Evolutionary conservation across 2,329 filamentous ascomycete genomes (phyloP).

Genomic region (Fusarium sp.): DNA sequence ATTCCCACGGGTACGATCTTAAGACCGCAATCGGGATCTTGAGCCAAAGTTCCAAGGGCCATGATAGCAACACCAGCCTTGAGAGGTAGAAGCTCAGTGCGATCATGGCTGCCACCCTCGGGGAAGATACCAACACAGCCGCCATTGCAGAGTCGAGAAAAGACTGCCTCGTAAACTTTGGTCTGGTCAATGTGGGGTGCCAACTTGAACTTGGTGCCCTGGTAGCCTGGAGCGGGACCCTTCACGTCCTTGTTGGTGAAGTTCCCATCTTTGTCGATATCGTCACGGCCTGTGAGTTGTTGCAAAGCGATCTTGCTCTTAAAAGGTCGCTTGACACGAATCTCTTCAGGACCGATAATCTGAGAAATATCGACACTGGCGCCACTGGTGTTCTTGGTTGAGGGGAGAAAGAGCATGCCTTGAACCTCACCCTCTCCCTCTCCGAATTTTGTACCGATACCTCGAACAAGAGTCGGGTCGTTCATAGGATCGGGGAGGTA

Average conservation of each 20-base stretch:
- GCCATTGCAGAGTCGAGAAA: conserved; percentile 80
- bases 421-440: conserved; percentile 75
- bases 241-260: conserved; percentile 65
- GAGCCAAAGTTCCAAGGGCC: conserved; percentile 89
- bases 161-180: conserved; percentile 92
- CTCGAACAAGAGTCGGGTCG: conserved; percentile 81
- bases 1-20: conserved; percentile 97
- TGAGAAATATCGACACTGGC: conserved; percentile 86
- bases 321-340: conserved; percentile 88
- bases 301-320: conserved; percentile 77
- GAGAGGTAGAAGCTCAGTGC: conserved; percentile 87
- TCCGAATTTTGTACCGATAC: conserved; percentile 85
- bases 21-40: conserved; percentile 85
- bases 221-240: conserved; percentile 68
- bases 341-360: conserved; percentile 80
- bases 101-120: conserved; percentile 94
- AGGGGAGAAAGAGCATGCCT: conserved; percentile 87
- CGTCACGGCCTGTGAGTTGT: conserved; percentile 84
- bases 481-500: conserved; percentile 90
- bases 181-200: conserved; percentile 95
- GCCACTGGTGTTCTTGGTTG: conserved; percentile 77
- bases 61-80: conserved; percentile 99
- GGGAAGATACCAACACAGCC: conserved; percentile 97
- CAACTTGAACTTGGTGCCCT: conserved; percentile 84
- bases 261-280: conserved; percentile 73